Evolutionary conservation across 1,139 yeast species (phyloP).

Genomic region (Barnettozyma hawaiiensis): DNA sequence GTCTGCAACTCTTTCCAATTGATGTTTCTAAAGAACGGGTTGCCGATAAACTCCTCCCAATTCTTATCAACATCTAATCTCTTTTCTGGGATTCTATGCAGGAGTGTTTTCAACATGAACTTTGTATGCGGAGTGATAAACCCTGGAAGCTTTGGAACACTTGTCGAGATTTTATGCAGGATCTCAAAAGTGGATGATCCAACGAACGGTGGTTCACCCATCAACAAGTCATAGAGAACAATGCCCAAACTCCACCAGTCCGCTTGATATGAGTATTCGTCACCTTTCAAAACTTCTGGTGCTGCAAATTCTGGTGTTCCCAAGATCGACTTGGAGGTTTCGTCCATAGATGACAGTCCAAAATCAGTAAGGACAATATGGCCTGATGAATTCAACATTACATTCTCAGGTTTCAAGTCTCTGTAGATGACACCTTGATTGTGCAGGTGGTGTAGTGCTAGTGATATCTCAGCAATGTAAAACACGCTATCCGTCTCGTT

Average conservation of each 20-base stretch:
- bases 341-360: constrained; percentile 65
- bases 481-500: constrained; percentile 71
- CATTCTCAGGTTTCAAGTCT: constrained; percentile 91
- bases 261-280: constrained; percentile 75
- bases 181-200: constrained; percentile 78
- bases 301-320: constrained; percentile 98
- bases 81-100: constrained; percentile 69
- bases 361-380: constrained; percentile 87
- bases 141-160: constrained; percentile 65
- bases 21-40: constrained; percentile 72
- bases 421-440: constrained; percentile 72
- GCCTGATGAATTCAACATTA: constrained; percentile 73
- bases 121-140: constrained; percentile 77
- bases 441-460: constrained; percentile 79
- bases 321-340: constrained; percentile 48
- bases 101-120: constrained; percentile 64
- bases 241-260: constrained; percentile 99
- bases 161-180: constrained; percentile 67
- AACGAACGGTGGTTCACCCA: constrained; percentile 89
- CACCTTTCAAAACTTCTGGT: constrained; percentile 84
- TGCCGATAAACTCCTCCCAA: constrained; percentile 62
- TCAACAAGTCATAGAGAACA: constrained; percentile 74
- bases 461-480: constrained; percentile 80
- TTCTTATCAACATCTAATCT: constrained; percentile 69
- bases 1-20: constrained; percentile 59